Conservation (phyloP, 495 filamentous ascomycete species). For the Neurospora sp. region DNA sequence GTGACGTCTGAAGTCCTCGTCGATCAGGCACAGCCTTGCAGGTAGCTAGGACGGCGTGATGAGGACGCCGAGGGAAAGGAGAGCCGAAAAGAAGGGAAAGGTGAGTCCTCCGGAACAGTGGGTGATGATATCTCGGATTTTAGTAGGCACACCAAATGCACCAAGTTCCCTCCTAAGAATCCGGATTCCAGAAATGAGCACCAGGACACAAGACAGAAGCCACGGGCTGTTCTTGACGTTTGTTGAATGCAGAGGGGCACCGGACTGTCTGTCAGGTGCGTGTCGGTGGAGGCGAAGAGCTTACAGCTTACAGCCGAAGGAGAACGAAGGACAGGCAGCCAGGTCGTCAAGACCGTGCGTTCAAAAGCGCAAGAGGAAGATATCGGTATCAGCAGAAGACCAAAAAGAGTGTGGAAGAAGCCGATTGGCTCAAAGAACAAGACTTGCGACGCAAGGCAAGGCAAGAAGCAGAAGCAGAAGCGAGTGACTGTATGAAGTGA, state of each 20-base stretch:
- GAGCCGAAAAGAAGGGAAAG: background rate
- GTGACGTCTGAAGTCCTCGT: conserved; percentile 20
- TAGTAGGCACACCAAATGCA: background rate
- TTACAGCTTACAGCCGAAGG: background rate
- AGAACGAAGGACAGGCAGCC: conserved; percentile 1
- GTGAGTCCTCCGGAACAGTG: conserved; percentile 1
- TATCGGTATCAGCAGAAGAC: background rate
- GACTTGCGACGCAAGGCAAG: background rate
- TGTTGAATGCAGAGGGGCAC: background rate
- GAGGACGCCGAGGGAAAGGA: background rate
- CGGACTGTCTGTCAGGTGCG: background rate
- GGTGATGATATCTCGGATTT: conserved; percentile 4
- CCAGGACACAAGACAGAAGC: background rate
- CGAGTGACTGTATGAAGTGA: background rate
- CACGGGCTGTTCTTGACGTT: background rate
- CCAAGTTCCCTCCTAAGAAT: background rate
- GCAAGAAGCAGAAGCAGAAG: background rate
- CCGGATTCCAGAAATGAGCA: background rate
- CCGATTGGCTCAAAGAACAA: background rate
- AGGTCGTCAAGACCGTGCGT: conserved; percentile 19
- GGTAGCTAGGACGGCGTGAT: background rate
- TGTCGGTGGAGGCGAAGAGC: background rate
- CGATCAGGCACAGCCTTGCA: conserved; percentile 27
- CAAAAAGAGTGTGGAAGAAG: background rate
- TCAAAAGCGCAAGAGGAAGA: conserved; percentile 1